Percentiles rank a stretch among this genome's conserved stretches.
Evolutionary conservation across 2,329 filamentous ascomycete genomes (phyloP).

Genomic region (Xylaria sp.): DNA sequence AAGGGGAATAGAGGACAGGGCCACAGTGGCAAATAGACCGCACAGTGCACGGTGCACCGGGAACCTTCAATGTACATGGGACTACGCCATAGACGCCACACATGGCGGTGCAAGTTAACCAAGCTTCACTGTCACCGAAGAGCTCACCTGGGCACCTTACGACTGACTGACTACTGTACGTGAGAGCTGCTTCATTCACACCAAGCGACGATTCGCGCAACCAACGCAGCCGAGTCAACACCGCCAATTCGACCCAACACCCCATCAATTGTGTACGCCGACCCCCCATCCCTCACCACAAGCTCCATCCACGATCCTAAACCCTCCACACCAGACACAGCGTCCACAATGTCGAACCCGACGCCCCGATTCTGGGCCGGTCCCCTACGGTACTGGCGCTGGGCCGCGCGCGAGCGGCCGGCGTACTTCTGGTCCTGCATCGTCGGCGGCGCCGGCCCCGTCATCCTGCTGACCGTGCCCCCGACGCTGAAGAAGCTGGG

Average conservation of each 20-base stretch:
- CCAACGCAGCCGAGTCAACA: not conserved
- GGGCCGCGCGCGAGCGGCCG: constrained; percentile 86
- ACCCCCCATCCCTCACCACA: not conserved
- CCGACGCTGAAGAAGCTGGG: constrained; percentile 75
- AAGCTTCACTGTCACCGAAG: too few species aligned
- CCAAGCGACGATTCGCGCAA: not conserved
- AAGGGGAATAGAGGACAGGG: not conserved
- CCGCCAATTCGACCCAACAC: constrained; percentile 25
- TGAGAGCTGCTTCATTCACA: constrained; percentile 8
- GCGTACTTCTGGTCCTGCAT: constrained; percentile 88
- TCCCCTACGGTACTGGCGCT: constrained; percentile 84
- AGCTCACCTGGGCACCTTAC: too few species aligned
- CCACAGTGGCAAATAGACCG: not conserved
- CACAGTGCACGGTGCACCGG: too few species aligned
- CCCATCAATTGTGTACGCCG: constrained; percentile 47
- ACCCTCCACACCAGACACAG: constrained; percentile 15
- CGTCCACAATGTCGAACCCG: constrained; percentile 60
- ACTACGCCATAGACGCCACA: constrained; percentile 1
- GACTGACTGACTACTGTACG: too few species aligned
- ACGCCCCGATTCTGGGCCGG: constrained; percentile 81
- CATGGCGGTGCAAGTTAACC: constrained; percentile 10
- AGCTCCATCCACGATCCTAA: too few species aligned
- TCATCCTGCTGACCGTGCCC: constrained; percentile 72
- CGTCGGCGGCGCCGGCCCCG: constrained; percentile 74
- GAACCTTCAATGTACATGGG: too few species aligned